Evolutionary conservation across 495 filamentous ascomycete species (phyloP).

Genomic region (Aspergillus nidulans): DNA sequence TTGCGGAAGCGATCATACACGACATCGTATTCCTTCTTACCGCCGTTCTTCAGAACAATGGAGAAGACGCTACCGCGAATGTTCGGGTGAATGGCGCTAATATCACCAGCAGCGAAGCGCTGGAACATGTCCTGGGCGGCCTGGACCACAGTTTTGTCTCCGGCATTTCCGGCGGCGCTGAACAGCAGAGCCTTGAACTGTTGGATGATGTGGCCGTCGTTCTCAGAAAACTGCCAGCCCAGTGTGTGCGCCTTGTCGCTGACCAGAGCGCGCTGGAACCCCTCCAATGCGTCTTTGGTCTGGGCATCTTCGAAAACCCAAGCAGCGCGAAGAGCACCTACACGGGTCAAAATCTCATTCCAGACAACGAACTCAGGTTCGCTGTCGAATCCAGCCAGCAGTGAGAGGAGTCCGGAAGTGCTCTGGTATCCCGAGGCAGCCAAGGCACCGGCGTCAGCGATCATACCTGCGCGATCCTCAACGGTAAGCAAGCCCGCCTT

Average conservation of each 20-base stretch:
- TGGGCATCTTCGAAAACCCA: slow-evolving; percentile 84
- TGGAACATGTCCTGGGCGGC: slow-evolving; percentile 63
- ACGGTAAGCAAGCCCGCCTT: slow-evolving; percentile 81
- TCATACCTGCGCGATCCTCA: slow-evolving; percentile 91
- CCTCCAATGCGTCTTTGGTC: slow-evolving; percentile 68
- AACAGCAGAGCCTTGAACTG: slow-evolving; percentile 72
- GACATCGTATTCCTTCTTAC: slow-evolving; percentile 62
- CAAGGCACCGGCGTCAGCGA: slow-evolving; percentile 89
- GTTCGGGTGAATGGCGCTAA: slow-evolving; percentile 61
- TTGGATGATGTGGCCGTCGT: slow-evolving; percentile 83
- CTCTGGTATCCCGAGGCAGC: slow-evolving; percentile 88
- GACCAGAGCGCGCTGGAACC: slow-evolving; percentile 73
- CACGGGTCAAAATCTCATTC: slow-evolving; percentile 79
- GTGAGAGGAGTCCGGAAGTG: slow-evolving; percentile 80
- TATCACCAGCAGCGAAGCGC: slow-evolving; percentile 55
- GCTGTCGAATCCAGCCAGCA: slow-evolving; percentile 76
- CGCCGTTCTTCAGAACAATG: slow-evolving; percentile 57
- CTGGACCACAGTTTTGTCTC: slow-evolving; percentile 53
- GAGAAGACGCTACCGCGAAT: slow-evolving; percentile 60
- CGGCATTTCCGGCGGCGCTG: slow-evolving; percentile 55
- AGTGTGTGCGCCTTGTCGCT: slow-evolving; percentile 74
- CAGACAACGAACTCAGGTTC: slow-evolving; percentile 92
- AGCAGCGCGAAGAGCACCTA: slow-evolving; percentile 69
- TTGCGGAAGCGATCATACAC: slow-evolving; percentile 76
- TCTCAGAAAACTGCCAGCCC: slow-evolving; percentile 81